Conservation (phyloP, 805 yeast genomes). For the Saccharomycopsis fodiens region DNA sequence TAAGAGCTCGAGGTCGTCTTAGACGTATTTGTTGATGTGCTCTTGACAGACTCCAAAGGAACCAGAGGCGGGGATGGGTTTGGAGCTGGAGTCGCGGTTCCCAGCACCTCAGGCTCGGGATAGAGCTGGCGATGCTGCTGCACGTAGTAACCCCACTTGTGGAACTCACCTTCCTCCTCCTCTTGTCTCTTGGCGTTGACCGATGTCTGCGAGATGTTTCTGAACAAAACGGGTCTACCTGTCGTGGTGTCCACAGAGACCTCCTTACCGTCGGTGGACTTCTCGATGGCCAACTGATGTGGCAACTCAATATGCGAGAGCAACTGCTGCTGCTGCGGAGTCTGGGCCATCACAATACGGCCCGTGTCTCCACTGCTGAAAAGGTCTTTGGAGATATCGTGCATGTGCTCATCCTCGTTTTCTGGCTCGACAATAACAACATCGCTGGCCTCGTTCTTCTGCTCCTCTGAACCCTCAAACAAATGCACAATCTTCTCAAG, state of each 20-base stretch:
- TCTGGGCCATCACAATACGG: conserved; percentile 16
- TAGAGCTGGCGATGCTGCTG: conserved; percentile 45
- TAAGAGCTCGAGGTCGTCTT: neutral
- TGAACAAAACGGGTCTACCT: conserved; percentile 62
- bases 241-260: conserved; percentile 60
- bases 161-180: conserved; percentile 88
- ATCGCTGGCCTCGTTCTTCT: neutral
- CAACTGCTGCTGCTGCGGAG: conserved; percentile 16
- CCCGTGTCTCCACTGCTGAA: conserved; percentile 17
- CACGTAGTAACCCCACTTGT: conserved; percentile 76
- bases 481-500: conserved; percentile 45
- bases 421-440: neutral
- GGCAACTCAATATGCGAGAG: conserved; percentile 31
- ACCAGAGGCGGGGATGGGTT: neutral
- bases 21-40: neutral
- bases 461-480: conserved; percentile 23
- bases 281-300: conserved; percentile 66
- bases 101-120: conserved; percentile 22
- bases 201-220: conserved; percentile 58
- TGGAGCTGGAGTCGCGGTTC: neutral
- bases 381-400: conserved; percentile 20
- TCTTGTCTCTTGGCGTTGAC: conserved; percentile 69
- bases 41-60: neutral
- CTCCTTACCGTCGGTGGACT: conserved; percentile 42
- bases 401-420: conserved; percentile 17